Base-by-base conservation (phyloP, 2,329 filamentous ascomycete species). In the Aspergillus sp. region DNA sequence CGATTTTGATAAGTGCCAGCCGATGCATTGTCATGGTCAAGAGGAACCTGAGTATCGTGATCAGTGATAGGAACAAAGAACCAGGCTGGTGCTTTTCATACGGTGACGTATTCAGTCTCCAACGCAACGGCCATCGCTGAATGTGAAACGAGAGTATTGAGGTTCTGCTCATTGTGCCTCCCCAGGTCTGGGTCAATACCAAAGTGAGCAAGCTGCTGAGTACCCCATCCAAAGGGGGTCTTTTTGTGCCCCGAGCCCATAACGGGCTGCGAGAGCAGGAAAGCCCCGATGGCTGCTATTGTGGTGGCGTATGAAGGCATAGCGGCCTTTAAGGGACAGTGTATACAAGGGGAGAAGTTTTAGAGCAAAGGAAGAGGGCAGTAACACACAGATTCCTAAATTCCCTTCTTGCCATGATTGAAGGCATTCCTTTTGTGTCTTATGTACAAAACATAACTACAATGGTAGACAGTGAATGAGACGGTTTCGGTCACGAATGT, bases 1-100 rank as follows among this genome's bases (percentile, higher is more conserved):
- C 82, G 78, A 69, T 85, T 83, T 53, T 77, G 77, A 68, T 85
- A 86, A 1, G 82, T 86, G 17, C 74, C 80, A 59, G 79, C 77
- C 11, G 75, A 68, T 8, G 62, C 51, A 53, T 73, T 61, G 6
- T 67, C 61, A 50, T 75, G 73, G 52, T 75, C 71, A 53, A 75
- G 70, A 5, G 70, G 73, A 11, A 75, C 66, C 72, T 73, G 39
- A 6, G n/a, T 13, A 5, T 13, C 7, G n/a, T 23, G 27, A 56
- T 50, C 6, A 42, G 47, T 36, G 3, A 52, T 21, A 13, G 42
- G 7, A 3, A 7, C 30, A 32, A n/a, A 25, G 10, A 30, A 10
- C 4, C 30, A 32, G 3, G 10, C 23, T 52, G 32, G 17, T 21
- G 10, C 11, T 41, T 41, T 23, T 15, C 53, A 32, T 55, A 55